A percentile compares a stretch with the other conserved stretches of the same genome.
These are phyloP conservation scores for Globisporangium nodosum DNA, from an alignment of 352 stramenopile species.

Conservation along the genomic window DNA sequence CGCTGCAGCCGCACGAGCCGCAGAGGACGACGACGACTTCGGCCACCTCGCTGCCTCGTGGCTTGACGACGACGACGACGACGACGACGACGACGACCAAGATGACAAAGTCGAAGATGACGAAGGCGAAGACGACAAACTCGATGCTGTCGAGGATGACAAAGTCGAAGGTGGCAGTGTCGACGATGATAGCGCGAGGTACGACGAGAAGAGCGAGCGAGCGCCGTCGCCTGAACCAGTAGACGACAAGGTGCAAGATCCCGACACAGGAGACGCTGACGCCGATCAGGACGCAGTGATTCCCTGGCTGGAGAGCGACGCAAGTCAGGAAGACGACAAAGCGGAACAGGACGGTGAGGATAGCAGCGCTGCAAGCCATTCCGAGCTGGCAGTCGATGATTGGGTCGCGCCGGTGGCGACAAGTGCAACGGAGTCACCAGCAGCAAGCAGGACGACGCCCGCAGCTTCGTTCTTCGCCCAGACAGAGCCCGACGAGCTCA, in stretches of 20 bases:
- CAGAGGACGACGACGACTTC: constrained; percentile 16
- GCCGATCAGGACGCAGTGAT: constrained; percentile 4
- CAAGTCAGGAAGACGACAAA: constrained; percentile 16
- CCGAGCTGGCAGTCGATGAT: neutral
- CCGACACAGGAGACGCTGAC: neutral
- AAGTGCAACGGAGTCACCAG: too few relatives aligned
- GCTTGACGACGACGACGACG: constrained; percentile 8
- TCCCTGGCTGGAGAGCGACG: constrained; percentile 17
- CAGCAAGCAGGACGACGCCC: too few relatives aligned
- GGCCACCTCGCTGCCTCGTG: constrained; percentile 5
- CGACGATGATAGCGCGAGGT: neutral
- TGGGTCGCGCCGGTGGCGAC: neutral
- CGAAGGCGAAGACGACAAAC: neutral
- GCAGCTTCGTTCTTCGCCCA: neutral
- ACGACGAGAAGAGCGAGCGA: neutral
- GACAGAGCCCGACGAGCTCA: neutral
- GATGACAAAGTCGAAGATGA: constrained; percentile 4
- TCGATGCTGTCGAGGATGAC: neutral
- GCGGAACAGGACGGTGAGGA: constrained; percentile 11
- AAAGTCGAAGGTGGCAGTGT: neutral
- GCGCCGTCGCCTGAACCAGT: neutral
- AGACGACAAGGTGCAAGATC: neutral
- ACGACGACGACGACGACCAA: neutral
- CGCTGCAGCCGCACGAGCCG: neutral
- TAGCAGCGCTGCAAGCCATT: neutral